phyloP scores from a whole-genome alignment of 495 filamentous ascomycete genomes.

The Pseudomonodictys pantanalensis region DNA sequence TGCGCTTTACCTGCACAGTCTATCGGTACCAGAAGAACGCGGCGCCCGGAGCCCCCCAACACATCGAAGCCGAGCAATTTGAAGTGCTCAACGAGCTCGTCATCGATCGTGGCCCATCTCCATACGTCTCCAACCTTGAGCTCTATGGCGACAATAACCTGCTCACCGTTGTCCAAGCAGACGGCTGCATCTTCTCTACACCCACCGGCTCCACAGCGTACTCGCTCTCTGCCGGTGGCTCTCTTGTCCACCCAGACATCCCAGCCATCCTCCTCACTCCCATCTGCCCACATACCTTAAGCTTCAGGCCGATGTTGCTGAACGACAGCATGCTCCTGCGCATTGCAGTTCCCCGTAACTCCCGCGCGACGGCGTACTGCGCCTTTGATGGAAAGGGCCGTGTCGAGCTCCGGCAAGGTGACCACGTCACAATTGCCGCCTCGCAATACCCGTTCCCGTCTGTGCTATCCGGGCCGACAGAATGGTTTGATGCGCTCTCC shows the following conservation, averaged over 20 bases:
- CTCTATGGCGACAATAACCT: constrained; percentile 91
- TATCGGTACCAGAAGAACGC: constrained; percentile 53
- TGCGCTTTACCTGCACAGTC: constrained; percentile 96
- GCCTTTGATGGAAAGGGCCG: constrained; percentile 96
- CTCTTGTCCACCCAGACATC: constrained; percentile 93
- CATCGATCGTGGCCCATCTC: constrained; percentile 91
- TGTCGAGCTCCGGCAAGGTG: constrained; percentile 83
- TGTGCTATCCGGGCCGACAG: constrained; percentile 67
- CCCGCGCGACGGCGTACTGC: constrained; percentile 88
- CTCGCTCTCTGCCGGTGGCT: constrained; percentile 90
- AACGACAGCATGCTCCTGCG: constrained; percentile 88
- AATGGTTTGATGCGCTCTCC: constrained; percentile 94
- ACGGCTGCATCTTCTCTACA: constrained; percentile 95
- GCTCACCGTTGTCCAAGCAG: constrained; percentile 90
- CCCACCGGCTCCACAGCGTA: constrained; percentile 92
- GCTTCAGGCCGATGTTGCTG: constrained; percentile 98
- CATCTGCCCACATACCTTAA: constrained; percentile 94
- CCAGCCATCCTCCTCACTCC: constrained; percentile 96
- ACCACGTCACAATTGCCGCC: constrained; percentile 91
- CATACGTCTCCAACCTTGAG: constrained; percentile 95
- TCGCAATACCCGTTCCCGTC: constrained; percentile 95
- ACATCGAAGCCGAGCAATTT: constrained; percentile 67
- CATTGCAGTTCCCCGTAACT: constrained; percentile 77
- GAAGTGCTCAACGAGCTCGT: constrained; percentile 97
- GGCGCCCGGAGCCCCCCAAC: constrained; percentile 18